These are phyloP conservation scores for Penicillium steckii DNA, from an alignment of 495 filamentous ascomycete genomes.

Conservation along the genomic window DNA sequence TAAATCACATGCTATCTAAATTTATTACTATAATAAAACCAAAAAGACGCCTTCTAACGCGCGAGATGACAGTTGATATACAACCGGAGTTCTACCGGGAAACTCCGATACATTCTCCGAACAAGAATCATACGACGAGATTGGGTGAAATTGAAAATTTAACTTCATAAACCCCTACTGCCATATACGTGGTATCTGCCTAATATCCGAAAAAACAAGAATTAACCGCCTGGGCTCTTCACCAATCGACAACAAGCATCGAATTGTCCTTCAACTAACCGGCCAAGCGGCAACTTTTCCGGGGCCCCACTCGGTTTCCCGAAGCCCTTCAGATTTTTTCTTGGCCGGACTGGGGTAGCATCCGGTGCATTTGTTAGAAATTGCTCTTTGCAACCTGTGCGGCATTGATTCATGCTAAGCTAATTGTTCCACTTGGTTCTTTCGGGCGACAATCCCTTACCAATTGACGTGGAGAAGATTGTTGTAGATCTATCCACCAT, in stretches of 20 bases:
- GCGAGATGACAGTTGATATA: background rate
- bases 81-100: background rate
- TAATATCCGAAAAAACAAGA: background rate
- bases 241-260: background rate
- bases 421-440: conserved; percentile 4
- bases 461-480: conserved; percentile 1
- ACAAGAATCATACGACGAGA: background rate
- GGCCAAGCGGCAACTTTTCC: conserved; percentile 2
- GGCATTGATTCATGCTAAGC: conserved; percentile 10
- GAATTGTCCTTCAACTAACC: background rate
- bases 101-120: background rate
- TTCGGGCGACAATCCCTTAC: conserved; percentile 4
- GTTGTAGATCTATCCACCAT: conserved; percentile 8
- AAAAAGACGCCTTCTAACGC: background rate
- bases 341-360: conserved; percentile 18
- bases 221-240: background rate
- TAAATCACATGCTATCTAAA: no score
- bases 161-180: background rate
- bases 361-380: conserved; percentile 7
- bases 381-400: conserved; percentile 1
- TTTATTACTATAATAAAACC: background rate
- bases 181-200: background rate
- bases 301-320: conserved; percentile 16
- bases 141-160: background rate
- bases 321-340: conserved; percentile 18